Conservation (phyloP, 179 eudicot species). For the Gypsophila paniculata region DNA sequence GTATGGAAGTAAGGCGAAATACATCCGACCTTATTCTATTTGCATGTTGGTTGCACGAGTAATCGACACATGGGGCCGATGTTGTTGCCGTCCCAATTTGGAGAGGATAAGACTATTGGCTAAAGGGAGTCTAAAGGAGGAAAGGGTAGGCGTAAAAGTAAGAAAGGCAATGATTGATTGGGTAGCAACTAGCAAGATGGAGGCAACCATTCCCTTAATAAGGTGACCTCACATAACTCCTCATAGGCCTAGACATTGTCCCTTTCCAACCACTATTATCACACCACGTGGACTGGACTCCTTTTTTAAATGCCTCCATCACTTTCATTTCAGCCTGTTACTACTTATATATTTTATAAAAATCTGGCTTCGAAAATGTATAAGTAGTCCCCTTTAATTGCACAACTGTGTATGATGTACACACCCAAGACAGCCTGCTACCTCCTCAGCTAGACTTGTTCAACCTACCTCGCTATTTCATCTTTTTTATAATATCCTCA, state of each 20-base stretch:
- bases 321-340: not conserved
- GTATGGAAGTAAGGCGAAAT: too few species aligned
- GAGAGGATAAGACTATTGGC: too few species aligned
- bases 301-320: not conserved
- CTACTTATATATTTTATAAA: not conserved
- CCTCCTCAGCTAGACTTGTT: not conserved
- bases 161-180: too few species aligned
- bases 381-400: not conserved
- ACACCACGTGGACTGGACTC: constrained; percentile 35
- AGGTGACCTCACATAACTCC: too few species aligned
- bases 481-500: constrained; percentile 11
- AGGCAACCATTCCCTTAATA: constrained; percentile 17
- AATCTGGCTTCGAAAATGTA: not conserved
- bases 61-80: too few species aligned
- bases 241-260: too few species aligned
- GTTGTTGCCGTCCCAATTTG: too few species aligned
- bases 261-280: constrained; percentile 22
- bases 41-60: too few species aligned
- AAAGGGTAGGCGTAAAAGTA: too few species aligned
- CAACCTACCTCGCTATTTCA: too few species aligned
- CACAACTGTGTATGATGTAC: constrained; percentile 2
- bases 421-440: constrained; percentile 19
- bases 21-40: too few species aligned
- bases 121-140: too few species aligned
- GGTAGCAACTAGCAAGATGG: constrained; percentile 7